Evolutionary conservation across 805 yeast species (phyloP).

Genomic region (Candida tallmaniae): DNA sequence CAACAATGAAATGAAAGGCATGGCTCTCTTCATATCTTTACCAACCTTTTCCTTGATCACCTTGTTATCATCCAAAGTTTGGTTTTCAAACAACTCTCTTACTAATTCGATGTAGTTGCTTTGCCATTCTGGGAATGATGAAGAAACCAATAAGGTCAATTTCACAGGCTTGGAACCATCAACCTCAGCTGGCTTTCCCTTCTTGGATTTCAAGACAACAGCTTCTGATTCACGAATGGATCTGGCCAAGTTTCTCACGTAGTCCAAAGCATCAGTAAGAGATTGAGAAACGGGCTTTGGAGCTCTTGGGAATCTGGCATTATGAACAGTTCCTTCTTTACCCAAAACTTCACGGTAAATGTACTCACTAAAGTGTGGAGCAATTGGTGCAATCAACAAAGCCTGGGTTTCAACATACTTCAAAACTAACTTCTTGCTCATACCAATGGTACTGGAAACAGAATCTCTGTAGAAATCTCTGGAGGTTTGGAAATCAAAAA

Average conservation of each 20-base stretch:
- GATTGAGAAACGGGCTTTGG: constrained; percentile 58
- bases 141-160: constrained; percentile 68
- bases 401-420: constrained; percentile 86
- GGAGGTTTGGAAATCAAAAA: constrained; percentile 91
- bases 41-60: constrained; percentile 63
- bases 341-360: constrained; percentile 79
- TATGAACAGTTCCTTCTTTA: constrained; percentile 62
- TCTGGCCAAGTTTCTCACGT: constrained; percentile 74
- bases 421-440: constrained; percentile 80
- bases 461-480: constrained; percentile 96
- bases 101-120: constrained; percentile 61
- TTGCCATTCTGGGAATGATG: constrained; percentile 75
- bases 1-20: constrained; percentile 89
- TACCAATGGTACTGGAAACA: constrained; percentile 46
- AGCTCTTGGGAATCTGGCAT: constrained; percentile 77
- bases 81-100: constrained; percentile 65
- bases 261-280: constrained; percentile 64
- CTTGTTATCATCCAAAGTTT: constrained; percentile 60
- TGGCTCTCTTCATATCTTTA: constrained; percentile 93
- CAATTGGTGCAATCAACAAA: constrained; percentile 81
- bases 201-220: constrained; percentile 70
- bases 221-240: constrained; percentile 93
- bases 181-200: constrained; percentile 70
- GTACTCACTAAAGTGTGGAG: constrained; percentile 94
- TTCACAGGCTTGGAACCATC: constrained; percentile 71